These are phyloP conservation scores for Gardenia jasminoides DNA, from an alignment of 257 asterid species.

Conservation along the genomic window DNA sequence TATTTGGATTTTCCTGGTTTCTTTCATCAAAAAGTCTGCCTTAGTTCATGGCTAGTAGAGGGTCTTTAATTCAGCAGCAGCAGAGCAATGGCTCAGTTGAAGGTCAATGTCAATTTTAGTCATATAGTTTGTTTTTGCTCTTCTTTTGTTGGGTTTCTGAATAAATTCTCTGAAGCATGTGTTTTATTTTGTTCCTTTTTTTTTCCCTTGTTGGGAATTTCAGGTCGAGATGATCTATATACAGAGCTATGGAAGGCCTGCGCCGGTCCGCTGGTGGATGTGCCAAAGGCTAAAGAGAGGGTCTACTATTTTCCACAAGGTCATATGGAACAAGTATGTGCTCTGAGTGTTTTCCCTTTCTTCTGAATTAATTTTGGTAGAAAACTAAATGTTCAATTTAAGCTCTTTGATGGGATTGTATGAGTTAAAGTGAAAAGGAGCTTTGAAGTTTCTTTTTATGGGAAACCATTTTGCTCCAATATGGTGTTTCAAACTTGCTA, in stretches of 20 bases:
- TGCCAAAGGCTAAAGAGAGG: constrained; percentile 66
- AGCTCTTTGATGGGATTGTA: constrained; percentile 27
- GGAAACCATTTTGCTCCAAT: constrained; percentile 5
- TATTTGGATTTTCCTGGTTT: background rate
- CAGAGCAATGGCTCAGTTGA: constrained; percentile 18
- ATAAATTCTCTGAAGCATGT: background rate
- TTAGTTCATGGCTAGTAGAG: constrained; percentile 35
- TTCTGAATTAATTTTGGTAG: background rate
- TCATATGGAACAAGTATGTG: constrained; percentile 95
- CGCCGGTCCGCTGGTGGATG: constrained; percentile 95
- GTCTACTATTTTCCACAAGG: constrained; percentile 97
- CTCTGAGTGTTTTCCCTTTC: background rate
- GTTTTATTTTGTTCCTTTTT: background rate
- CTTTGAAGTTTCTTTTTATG: background rate
- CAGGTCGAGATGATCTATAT: constrained; percentile 55
- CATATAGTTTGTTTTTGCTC: background rate
- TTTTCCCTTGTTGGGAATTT: background rate
- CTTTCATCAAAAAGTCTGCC: constrained; percentile 1
- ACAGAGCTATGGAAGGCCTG: constrained; percentile 87
- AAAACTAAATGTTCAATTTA: constrained; percentile 5
- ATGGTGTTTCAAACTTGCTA: background rate
- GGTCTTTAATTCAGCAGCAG: constrained; percentile 30
- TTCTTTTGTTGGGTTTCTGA: background rate
- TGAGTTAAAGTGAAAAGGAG: constrained; percentile 21
- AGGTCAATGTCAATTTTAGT: constrained; percentile 21